A percentile compares a stretch with the other conserved stretches of the same genome.
Evolutionary conservation across 495 filamentous ascomycete species (phyloP).

Genomic region (Evansstolkia leycettana): DNA sequence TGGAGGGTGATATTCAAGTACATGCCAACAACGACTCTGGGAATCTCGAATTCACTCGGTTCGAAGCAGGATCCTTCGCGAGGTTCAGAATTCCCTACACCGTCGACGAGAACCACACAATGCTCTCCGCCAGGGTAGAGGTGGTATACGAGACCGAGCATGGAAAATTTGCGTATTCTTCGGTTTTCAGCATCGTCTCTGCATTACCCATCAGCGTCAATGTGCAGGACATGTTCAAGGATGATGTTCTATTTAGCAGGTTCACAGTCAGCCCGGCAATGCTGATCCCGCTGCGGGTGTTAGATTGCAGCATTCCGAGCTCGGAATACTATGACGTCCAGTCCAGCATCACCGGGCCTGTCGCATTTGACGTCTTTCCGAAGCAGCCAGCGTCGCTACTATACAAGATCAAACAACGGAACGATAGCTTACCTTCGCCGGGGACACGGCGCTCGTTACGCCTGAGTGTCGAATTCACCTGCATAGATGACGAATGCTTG

Average conservation of each 20-base stretch:
- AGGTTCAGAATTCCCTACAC: constrained; percentile 70
- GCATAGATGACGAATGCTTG: constrained; percentile 53
- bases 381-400: constrained; percentile 72
- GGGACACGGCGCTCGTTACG: constrained; percentile 39
- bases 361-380: constrained; percentile 56
- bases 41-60: constrained; percentile 46
- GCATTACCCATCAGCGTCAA: constrained; percentile 85
- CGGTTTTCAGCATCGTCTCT: constrained; percentile 47
- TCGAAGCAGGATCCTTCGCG: constrained; percentile 36
- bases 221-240: constrained; percentile 91
- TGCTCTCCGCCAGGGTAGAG: constrained; percentile 64
- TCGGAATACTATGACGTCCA: constrained; percentile 58
- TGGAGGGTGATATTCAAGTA: constrained; percentile 39
- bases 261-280: constrained; percentile 79
- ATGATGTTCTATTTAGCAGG: constrained; percentile 65
- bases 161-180: constrained; percentile 57
- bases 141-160: constrained; percentile 62
- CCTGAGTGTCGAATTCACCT: constrained; percentile 65
- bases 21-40: constrained; percentile 52
- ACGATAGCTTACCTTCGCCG: constrained; percentile 18
- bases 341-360: constrained; percentile 39
- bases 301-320: constrained; percentile 54
- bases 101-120: constrained; percentile 62
- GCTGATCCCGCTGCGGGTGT: constrained; percentile 59
- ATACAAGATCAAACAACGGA: constrained; percentile 52